These are phyloP conservation scores for Coemansia javaensis DNA, from an alignment of 192 early-diverging fungal species.

Conservation along the genomic window DNA sequence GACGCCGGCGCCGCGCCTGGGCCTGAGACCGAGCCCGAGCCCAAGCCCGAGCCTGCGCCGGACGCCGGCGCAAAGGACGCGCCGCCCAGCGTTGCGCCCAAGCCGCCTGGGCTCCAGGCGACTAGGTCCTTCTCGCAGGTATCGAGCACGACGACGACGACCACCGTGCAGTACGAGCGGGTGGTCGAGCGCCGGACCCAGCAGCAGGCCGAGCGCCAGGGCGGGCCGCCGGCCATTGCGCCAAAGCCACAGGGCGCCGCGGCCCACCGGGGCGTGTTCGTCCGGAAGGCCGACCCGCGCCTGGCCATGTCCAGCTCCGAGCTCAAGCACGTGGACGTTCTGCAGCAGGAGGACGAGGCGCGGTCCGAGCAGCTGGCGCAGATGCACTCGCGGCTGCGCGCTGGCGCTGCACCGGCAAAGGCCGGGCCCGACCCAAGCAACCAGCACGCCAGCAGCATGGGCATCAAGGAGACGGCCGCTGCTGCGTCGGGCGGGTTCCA, in stretches of 20 bases:
- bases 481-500: slow-evolving; percentile 50
- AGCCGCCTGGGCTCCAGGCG: slow-evolving; percentile 16
- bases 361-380: slow-evolving; percentile 46
- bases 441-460: slow-evolving; percentile 35
- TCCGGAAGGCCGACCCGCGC: slow-evolving; percentile 39
- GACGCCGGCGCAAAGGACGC: too few species aligned
- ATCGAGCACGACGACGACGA: neutral
- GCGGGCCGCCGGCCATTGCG: neutral
- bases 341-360: slow-evolving; percentile 45
- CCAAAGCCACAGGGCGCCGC: neutral
- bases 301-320: slow-evolving; percentile 46
- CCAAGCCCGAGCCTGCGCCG: too few species aligned
- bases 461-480: slow-evolving; percentile 39
- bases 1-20: neutral
- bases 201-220: neutral
- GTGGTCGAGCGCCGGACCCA: neutral
- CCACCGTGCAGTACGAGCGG: neutral
- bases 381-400: slow-evolving; percentile 33
- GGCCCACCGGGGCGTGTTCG: slow-evolving; percentile 24
- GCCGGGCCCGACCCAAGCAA: slow-evolving; percentile 12
- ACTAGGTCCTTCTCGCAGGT: slow-evolving; percentile 1
- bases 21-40: too few species aligned
- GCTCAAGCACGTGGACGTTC: slow-evolving; percentile 42
- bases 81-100: slow-evolving; percentile 23
- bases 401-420: slow-evolving; percentile 7